Evolutionary conservation across 1,284 basidiomycete species (phyloP), one percentile per base, ranked within the genome.

Genomic region (Ceratorhiza oryzae-sativae): DNA sequence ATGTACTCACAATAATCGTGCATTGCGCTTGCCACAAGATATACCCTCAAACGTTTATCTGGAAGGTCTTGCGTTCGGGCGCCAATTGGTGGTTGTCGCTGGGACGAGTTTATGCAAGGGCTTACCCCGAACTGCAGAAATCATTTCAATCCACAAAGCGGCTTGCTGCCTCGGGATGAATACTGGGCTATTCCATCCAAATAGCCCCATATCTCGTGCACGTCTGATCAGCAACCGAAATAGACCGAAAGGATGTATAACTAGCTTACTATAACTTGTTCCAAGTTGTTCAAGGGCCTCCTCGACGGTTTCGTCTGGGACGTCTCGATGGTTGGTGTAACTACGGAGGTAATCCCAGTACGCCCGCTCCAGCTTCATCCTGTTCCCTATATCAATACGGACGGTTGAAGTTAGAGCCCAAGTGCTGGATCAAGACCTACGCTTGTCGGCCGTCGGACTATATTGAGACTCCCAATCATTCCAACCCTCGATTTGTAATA

Each of bases 311-410:
- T 60, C 58, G 30, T 42, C 42, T 12, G 58, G 10, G 20, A 60
- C 39, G 13, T 45, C 30, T 10, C 20, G 27, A 27, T 60, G 58
- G 18, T 42, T 60, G 9, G 58, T 42, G 13, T 60, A 41, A 45
- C 36, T 60, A 15, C 58, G 25, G 27, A 60, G 58, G n/a, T 60
- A 60, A 27, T 39, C 58, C 58, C 58, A 60, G 42, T 60, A 60
- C 23, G 39, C 39, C 23, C 30, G 58, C 25, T 45, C 58, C 39
- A 60, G 42, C 23, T 45, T 60, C 58, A 60, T 45, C 25, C 23
- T 42, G 12, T 41, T 30, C 13, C 58, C 58, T 60, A 23, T 59
- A 36, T 32, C 18, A 18, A 12, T 20, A 23, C 27, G 13, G 25
- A 41, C 9, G 5, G n/a, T 25, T 41, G 34, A 34, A 20, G 10